Evolutionary conservation across 129 eudicot genomes (phyloP).

Genomic region (Solidago caesia): DNA sequence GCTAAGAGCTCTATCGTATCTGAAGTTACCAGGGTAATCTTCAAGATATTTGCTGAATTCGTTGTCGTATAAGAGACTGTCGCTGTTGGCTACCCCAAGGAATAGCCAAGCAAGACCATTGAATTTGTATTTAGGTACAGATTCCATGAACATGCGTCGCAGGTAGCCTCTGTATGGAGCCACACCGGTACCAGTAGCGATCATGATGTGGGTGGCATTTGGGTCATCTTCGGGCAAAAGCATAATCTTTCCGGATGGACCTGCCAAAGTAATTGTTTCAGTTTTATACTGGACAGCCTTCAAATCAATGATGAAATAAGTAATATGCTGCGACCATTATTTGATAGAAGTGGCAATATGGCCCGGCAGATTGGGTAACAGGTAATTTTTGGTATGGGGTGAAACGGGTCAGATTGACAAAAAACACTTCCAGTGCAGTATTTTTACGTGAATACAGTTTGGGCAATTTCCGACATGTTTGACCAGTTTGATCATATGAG

Average conservation of each 20-base stretch:
- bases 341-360: too few species aligned
- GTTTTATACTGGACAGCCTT: neutral
- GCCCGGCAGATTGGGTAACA: too few species aligned
- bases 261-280: conserved; percentile 35
- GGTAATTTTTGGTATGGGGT: too few species aligned
- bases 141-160: conserved; percentile 98
- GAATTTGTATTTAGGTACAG: conserved; percentile 67
- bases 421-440: too few species aligned
- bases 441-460: too few species aligned
- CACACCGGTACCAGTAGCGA: conserved; percentile 93
- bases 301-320: neutral
- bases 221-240: conserved; percentile 92
- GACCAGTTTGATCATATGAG: too few species aligned
- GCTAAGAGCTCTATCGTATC: conserved; percentile 89
- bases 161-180: conserved; percentile 98
- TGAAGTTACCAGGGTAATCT: conserved; percentile 81
- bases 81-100: conserved; percentile 93
- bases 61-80: conserved; percentile 82
- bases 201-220: conserved; percentile 97
- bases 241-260: conserved; percentile 98
- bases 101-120: conserved; percentile 93
- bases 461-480: too few species aligned
- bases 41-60: conserved; percentile 75
- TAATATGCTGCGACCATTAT: too few species aligned
- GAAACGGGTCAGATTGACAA: too few species aligned